Base-by-base conservation (phyloP, 1,284 basidiomycete genomes). In the Baeospora myosura region DNA sequence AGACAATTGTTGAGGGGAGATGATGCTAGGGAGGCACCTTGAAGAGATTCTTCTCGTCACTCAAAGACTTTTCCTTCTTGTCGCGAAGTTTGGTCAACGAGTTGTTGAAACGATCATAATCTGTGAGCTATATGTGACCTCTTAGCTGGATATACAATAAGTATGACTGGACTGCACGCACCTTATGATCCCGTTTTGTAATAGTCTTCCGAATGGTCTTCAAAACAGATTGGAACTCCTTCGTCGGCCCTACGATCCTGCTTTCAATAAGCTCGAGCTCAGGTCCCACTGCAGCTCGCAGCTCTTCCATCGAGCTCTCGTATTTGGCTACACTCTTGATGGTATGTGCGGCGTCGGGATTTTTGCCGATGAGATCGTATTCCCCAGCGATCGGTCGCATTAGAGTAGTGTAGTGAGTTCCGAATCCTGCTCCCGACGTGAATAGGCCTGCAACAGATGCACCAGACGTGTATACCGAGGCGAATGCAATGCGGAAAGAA, bases 91-190 rank as follows among this genome's bases (percentile, higher is more conserved):
- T 99, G 44, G 83, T 92, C 54, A 96, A 71, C 16, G 91, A 87
- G 60, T 97, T 98, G 65, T 97, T 98, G 74, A 81, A 88, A 34
- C 96, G 84, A 66, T 99, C 96, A 53, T 85, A 99, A 64, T 99
- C 96, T 34, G 88, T 69, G 39, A 98, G 75, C 85, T 90, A 47
- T 25, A 29, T 11, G n/a, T 30, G 40, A 32, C 26, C 43, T 29
- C 53, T 45, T 17, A 39, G 34, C 39, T 24, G 34, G 35, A 35
- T 24, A 39, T 38, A 32, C 24, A 40, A 25, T 26, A 12, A 49
- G 8, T 29, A 31, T 29, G 16, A 18, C 17, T 29, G 37, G 26
- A 37, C 16, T 28, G 10, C 18, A 46, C 68, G 34, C 42, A 87
- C 86, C 73, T 98, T 98, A 65, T 99, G 96, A 41, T 98, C 92